A percentile compares a stretch with the other conserved stretches of the same genome.
phyloP scores from a whole-genome alignment of 352 stramenopile genomes.

The Phytophthora pini region DNA sequence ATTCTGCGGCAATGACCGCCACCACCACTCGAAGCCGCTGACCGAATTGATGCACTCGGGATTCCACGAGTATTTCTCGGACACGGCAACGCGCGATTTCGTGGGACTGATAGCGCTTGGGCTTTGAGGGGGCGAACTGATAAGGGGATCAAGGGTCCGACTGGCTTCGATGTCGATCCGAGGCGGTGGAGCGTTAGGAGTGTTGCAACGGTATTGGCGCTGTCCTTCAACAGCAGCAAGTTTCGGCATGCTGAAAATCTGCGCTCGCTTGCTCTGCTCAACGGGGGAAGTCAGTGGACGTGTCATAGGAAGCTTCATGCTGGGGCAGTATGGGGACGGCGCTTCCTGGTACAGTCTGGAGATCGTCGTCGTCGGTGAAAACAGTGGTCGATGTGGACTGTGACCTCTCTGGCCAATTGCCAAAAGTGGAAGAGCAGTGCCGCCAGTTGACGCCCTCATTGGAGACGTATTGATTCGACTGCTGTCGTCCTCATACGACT shows the following conservation, averaged over 20 bases:
- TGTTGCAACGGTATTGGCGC: conserved; percentile 52
- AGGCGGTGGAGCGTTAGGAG: conserved; percentile 50
- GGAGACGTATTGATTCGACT: conserved; percentile 16
- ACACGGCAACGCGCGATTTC: conserved; percentile 49
- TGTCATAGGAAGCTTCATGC: conserved; percentile 49
- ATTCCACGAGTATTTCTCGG: conserved; percentile 76
- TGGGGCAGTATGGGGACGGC: conserved; percentile 58
- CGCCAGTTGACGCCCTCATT: conserved; percentile 9
- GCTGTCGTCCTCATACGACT: conserved; percentile 7
- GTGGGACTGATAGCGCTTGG: conserved; percentile 24
- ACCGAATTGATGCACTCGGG: conserved; percentile 79
- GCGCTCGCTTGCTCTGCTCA: conserved; percentile 52
- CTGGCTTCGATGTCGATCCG: conserved; percentile 6
- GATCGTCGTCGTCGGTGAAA: conserved; percentile 67
- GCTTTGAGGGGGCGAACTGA: conserved; percentile 44
- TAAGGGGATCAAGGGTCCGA: conserved; percentile 35
- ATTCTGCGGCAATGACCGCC: conserved; percentile 71
- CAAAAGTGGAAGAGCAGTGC: conserved; percentile 47
- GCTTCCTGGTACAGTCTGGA: conserved; percentile 58
- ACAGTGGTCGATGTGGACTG: conserved; percentile 34
- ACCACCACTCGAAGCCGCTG: conserved; percentile 85
- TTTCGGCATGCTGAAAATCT: conserved; percentile 75
- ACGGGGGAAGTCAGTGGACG: conserved; percentile 50
- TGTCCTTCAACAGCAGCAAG: conserved; percentile 58
- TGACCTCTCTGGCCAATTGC: conserved; percentile 14